These are phyloP conservation scores for Tulasnella sp. DNA, from an alignment of 768 basidiomycete species.

Conservation along the genomic window DNA sequence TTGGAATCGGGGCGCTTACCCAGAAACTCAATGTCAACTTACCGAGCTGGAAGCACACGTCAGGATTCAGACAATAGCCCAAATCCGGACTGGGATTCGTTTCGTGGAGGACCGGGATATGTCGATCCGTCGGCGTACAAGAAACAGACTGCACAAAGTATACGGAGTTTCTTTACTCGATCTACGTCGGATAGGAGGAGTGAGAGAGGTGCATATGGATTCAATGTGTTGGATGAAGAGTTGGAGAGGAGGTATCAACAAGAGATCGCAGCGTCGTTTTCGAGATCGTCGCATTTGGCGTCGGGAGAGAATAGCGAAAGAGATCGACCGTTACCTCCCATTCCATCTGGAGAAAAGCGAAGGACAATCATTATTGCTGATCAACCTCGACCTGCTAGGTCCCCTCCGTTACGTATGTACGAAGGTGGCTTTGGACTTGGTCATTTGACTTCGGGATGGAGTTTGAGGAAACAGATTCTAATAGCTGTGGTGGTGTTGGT, in stretches of 20 bases:
- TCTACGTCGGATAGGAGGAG: not conserved
- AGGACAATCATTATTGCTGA: no score
- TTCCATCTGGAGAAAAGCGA: no score
- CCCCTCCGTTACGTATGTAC: not conserved
- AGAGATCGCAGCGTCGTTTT: conserved; percentile 3
- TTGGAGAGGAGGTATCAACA: conserved; percentile 8
- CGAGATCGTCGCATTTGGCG: not conserved
- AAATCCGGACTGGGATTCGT: conserved; percentile 5
- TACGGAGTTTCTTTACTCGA: conserved; percentile 13
- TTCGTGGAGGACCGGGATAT: conserved; percentile 11
- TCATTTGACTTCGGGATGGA: not conserved
- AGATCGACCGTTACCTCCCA: not conserved
- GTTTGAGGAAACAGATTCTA: not conserved
- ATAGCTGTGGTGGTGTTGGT: not conserved
- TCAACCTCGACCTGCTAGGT: no score
- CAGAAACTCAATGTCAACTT: conserved; percentile 28
- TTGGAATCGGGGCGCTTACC: conserved; percentile 43
- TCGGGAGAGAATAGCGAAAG: not conserved
- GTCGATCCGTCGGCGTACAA: conserved; percentile 5
- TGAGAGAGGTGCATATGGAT: not conserved
- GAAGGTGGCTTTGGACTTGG: not conserved
- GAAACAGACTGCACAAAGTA: conserved; percentile 11
- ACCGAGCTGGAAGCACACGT: conserved; percentile 19
- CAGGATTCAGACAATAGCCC: conserved; percentile 15
- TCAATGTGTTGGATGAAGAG: conserved; percentile 12